Base-by-base conservation (phyloP, 139 green algal genomes). In the Gonium pectorale region DNA sequence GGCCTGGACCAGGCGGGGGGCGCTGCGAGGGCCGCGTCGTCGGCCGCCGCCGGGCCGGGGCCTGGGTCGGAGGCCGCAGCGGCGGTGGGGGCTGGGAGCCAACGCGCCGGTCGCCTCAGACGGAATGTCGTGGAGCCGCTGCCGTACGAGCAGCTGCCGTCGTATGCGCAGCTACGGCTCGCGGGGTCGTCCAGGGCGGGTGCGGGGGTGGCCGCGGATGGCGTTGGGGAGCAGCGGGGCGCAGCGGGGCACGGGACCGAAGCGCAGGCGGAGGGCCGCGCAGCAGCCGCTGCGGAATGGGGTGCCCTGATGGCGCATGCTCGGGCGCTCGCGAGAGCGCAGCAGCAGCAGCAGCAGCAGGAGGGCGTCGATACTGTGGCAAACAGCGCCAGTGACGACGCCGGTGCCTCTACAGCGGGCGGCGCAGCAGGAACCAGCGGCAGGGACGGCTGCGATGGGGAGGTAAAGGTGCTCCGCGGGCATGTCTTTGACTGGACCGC, bases 401-500 rank as follows among this genome's bases (percentile, higher is more conserved):
- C n/a, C n/a, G n/a, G n/a, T n/a, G n/a, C n/a, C n/a, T n/a, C n/a
- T n/a, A n/a, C n/a, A n/a, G n/a, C n/a, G n/a, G n/a, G n/a, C n/a
- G n/a, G n/a, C n/a, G n/a, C n/a, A n/a, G n/a, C n/a, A n/a, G n/a
- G n/a, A n/a, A n/a, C n/a, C n/a, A n/a, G n/a, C n/a, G n/a, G n/a
- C n/a, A n/a, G n/a, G n/a, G n/a, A n/a, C n/a, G n/a, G n/a, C n/a
- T n/a, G n/a, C n/a, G n/a, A n/a, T n/a, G n/a, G n/a, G n/a, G n/a
- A n/a, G n/a, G n/a, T n/a, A n/a, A n/a, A n/a, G 27, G 31, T 88
- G 41, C 43, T 93, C 22, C 62, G 88, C 15, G 88, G 88, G 11
- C 68, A 78, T 9, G 43, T 85, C 43, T 94, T 93, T 77, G 93
- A 95, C 83, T 95, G 93, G 93, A 88, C 44, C 21, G 54, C 71